Percentiles rank a stretch among this genome's conserved stretches.
phyloP scores from a whole-genome alignment of 2,329 filamentous ascomycete genomes.

The Venturia aucupariae region DNA sequence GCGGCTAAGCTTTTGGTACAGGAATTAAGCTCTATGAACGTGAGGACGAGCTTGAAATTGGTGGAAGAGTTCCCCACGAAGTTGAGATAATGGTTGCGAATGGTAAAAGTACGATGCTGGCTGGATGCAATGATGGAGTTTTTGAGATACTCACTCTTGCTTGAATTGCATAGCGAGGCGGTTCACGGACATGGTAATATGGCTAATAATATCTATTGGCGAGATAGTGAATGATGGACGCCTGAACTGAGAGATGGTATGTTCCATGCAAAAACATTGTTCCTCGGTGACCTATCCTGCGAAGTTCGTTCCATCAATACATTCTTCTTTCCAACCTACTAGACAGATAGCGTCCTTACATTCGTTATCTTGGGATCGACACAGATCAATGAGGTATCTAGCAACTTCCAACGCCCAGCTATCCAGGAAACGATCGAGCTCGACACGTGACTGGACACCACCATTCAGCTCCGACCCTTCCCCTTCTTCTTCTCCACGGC shows the following conservation, averaged over 20 bases:
- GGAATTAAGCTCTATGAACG: constrained; percentile 96
- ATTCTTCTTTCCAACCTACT: no score
- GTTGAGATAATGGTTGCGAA: not conserved
- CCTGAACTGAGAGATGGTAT: no score
- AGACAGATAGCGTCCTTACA: no score
- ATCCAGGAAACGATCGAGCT: no score
- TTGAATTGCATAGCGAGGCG: constrained; percentile 1
- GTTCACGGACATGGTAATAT: not conserved
- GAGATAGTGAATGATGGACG: not conserved
- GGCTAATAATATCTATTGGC: not conserved
- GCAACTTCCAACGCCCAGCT: no score
- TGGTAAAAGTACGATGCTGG: not conserved
- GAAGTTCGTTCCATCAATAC: no score
- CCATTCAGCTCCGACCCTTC: not conserved
- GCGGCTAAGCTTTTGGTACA: constrained; percentile 93
- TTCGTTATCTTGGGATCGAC: no score
- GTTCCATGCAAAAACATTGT: no score
- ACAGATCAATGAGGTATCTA: no score
- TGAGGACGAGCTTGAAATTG: constrained; percentile 82
- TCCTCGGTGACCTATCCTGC: no score
- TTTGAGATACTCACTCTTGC: not conserved
- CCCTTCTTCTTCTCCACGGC: not conserved
- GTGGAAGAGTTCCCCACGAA: constrained; percentile 76
- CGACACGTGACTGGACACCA: no score
- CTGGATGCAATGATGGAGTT: not conserved